Base-by-base conservation (phyloP, 768 basidiomycete genomes). In the Kwoniella mangroviensis region DNA sequence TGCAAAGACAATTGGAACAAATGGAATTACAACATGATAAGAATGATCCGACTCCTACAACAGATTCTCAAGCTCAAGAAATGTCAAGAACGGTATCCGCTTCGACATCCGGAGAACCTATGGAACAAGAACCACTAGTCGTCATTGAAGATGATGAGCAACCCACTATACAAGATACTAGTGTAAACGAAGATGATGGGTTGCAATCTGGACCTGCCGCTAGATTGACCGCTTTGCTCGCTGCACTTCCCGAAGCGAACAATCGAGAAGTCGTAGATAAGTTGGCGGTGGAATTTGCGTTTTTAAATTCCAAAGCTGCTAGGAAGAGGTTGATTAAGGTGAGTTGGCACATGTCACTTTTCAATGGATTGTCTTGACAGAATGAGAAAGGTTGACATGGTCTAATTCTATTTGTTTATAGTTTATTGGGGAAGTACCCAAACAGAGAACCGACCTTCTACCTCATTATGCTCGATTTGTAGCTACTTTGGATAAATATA, bases 231-330 rank as follows among this genome's bases (percentile, higher is more conserved):
- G 92, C 93, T 12, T 86, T 99, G 21, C 89, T 99, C 49, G 90
- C 91, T 42, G 91, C 94, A 34, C 86, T 99, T 12, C 92, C 96
- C 0, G 96, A 99, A 81, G 92, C 92, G n/a, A 95, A 92, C 13
- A 98, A 94, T 78, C 89, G 92, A 17, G 87, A 88, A 2, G 82
- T 93, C 69, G 92, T 98, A 67, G 97, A 99, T 80, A 93, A 96
- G 83, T 90, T 91, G 34, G 94, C 94, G 0, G 89, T 98, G 49
- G 96, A 99, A 72, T 99, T 99, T 82, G 93, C 94, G 0, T 93
- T 95, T 78, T 85, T 99, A 67, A 99, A 98, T 80, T 95, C 94
- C 53, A 98, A 98, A 82, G 94, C 96, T 22, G 93, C 95, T 13
- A 86, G 97, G 75, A 98, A 96, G 82, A 85, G 97, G 66, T 87